A percentile compares a stretch with the other conserved stretches of the same genome.
phyloP scores from a whole-genome alignment of 2,329 filamentous ascomycete genomes.

The Sordariomycetes sp. region DNA sequence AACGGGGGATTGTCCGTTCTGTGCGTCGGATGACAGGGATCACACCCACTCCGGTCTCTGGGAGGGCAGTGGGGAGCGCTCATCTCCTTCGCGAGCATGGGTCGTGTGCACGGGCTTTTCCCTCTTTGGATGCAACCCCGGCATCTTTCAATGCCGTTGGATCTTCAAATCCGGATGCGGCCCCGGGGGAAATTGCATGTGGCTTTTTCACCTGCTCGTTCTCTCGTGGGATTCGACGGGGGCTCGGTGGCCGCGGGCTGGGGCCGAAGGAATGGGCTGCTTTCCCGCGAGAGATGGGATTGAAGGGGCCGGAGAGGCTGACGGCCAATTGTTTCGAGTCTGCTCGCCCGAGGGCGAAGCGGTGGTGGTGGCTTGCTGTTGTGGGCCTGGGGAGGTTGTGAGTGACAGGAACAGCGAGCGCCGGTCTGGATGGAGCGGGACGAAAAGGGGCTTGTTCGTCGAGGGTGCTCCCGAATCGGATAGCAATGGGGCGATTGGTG shows the following conservation, averaged over 20 bases:
- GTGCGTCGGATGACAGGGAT: background rate
- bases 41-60: background rate
- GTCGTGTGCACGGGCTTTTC: background rate
- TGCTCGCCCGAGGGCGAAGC: background rate
- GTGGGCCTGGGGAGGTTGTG: background rate
- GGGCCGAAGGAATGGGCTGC: background rate
- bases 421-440: background rate
- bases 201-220: background rate
- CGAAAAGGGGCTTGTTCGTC: background rate
- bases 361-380: background rate
- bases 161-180: background rate
- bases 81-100: background rate
- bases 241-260: background rate
- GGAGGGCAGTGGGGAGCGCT: background rate
- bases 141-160: background rate
- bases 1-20: background rate
- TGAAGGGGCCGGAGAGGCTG: background rate
- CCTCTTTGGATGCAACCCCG: background rate
- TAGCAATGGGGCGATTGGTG: background rate
- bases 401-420: background rate
- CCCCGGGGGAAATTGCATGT: background rate
- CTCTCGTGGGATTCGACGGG: background rate
- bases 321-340: conserved; percentile 1
- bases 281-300: background rate
- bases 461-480: background rate